Conservation (phyloP, 208 protist species). For the Borovskyia barvae region DNA sequence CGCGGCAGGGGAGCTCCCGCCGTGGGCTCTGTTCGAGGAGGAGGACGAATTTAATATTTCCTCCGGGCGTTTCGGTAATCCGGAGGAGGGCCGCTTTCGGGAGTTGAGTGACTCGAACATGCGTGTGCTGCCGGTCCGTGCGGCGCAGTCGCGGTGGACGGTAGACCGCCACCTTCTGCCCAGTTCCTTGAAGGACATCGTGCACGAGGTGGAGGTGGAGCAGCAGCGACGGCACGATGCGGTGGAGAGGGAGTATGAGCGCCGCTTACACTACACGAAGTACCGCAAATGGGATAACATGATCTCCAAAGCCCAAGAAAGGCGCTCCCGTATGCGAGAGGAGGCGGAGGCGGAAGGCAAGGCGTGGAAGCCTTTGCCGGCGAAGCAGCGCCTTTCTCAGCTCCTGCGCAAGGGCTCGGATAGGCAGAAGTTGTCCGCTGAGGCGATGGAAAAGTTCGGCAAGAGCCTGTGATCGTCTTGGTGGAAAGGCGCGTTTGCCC, state of each 20-base stretch:
- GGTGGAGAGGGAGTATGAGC: constrained; percentile 68
- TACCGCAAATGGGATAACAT: constrained; percentile 86
- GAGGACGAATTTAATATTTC: constrained; percentile 84
- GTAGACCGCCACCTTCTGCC: constrained; percentile 78
- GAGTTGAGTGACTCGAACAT: constrained; percentile 86
- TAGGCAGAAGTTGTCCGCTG: constrained; percentile 43
- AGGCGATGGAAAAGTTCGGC: constrained; percentile 52
- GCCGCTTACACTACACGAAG: constrained; percentile 49
- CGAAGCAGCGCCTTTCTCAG: constrained; percentile 56
- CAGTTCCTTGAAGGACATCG: constrained; percentile 54
- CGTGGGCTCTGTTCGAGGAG: constrained; percentile 75
- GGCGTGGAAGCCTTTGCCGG: constrained; percentile 44
- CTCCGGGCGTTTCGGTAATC: constrained; percentile 78
- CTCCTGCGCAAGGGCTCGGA: constrained; percentile 69
- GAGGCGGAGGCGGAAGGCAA: constrained; percentile 16
- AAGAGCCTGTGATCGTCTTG: too few species aligned
- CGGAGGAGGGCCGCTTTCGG: constrained; percentile 59
- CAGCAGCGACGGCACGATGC: constrained; percentile 44
- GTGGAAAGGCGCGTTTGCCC: too few species aligned
- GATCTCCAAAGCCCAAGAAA: constrained; percentile 63
- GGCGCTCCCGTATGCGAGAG: constrained; percentile 26
- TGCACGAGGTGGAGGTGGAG: constrained; percentile 60
- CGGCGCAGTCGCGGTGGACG: constrained; percentile 59
- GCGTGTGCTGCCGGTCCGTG: constrained; percentile 59
- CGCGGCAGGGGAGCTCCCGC: constrained; percentile 61